These are phyloP conservation scores for Xylariaceae sp. DNA, from an alignment of 2,329 filamentous ascomycete genomes.

Conservation along the genomic window DNA sequence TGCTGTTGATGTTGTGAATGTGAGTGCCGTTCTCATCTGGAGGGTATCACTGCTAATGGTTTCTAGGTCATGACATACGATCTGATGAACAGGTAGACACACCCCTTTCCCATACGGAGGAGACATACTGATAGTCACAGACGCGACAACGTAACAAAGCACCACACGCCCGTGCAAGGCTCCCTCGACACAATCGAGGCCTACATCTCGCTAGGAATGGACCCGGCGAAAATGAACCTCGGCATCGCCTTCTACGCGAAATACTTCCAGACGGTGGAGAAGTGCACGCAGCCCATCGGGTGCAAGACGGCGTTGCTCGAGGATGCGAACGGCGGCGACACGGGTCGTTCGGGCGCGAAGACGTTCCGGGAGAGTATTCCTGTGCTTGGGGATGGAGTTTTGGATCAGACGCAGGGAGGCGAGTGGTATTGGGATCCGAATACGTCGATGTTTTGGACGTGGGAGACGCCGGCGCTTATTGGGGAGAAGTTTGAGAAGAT, in stretches of 20 bases:
- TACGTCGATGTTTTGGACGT: slow-evolving; percentile 65
- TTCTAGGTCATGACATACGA: slow-evolving; percentile 37
- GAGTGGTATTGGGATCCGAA: slow-evolving; percentile 62
- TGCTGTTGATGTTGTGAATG: slow-evolving; percentile 61
- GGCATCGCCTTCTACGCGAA: slow-evolving; percentile 65
- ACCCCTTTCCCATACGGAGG: too few relatives aligned
- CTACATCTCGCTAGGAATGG: slow-evolving; percentile 53
- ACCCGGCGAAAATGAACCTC: slow-evolving; percentile 51
- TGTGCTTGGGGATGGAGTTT: slow-evolving; percentile 39
- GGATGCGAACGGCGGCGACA: slow-evolving; percentile 52
- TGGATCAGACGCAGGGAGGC: slow-evolving; percentile 55
- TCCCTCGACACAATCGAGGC: slow-evolving; percentile 51
- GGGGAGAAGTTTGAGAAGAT: slow-evolving; percentile 56
- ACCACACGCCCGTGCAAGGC: slow-evolving; percentile 58
- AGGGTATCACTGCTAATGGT: background rate
- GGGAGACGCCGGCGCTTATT: slow-evolving; percentile 60
- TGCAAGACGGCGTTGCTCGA: slow-evolving; percentile 55
- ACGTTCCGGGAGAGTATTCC: slow-evolving; percentile 40
- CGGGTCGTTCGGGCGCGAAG: slow-evolving; percentile 44
- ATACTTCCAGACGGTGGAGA: slow-evolving; percentile 50
- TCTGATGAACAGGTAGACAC: slow-evolving; percentile 30
- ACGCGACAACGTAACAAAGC: slow-evolving; percentile 58
- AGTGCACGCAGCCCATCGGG: slow-evolving; percentile 40
- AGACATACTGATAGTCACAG: slow-evolving; percentile 57
- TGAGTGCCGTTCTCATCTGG: slow-evolving; percentile 17